These are phyloP conservation scores for Ormosia semicastrata DNA, from an alignment of 306 rosid genomes.

Conservation along the genomic window DNA sequence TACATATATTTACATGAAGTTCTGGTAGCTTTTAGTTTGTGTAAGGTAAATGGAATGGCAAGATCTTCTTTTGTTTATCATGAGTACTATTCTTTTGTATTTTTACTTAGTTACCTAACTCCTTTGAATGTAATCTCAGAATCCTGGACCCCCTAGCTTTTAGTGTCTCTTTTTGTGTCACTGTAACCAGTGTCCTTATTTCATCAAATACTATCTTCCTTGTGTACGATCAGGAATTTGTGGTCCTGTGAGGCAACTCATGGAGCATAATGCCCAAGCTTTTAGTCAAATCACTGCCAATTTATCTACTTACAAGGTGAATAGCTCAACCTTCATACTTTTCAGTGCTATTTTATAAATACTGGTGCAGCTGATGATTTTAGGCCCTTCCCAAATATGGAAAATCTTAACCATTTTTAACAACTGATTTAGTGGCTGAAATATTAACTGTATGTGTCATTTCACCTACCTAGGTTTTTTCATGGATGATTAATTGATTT, in stretches of 20 bases:
- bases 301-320: slow-evolving; percentile 83
- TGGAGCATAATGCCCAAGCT: slow-evolving; percentile 88
- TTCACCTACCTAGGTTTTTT: slow-evolving; percentile 6
- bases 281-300: slow-evolving; percentile 74
- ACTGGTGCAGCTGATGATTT: slow-evolving; percentile 3
- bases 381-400: background rate
- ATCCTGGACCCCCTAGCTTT: background rate
- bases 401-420: background rate
- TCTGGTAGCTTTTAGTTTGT: slow-evolving; percentile 1
- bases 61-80: background rate
- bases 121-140: background rate
- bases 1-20: background rate
- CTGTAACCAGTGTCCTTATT: slow-evolving; percentile 12
- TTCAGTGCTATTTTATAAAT: background rate
- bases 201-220: slow-evolving; percentile 28
- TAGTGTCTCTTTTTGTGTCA: background rate
- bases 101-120: background rate
- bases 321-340: slow-evolving; percentile 14
- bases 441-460: background rate
- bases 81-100: background rate
- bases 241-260: slow-evolving; percentile 64
- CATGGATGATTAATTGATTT: background rate
- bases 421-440: background rate
- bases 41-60: background rate
- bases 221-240: slow-evolving; percentile 57